Base-by-base conservation (phyloP, 192 early-diverging fungal species). In the Coemansia sp. region DNA sequence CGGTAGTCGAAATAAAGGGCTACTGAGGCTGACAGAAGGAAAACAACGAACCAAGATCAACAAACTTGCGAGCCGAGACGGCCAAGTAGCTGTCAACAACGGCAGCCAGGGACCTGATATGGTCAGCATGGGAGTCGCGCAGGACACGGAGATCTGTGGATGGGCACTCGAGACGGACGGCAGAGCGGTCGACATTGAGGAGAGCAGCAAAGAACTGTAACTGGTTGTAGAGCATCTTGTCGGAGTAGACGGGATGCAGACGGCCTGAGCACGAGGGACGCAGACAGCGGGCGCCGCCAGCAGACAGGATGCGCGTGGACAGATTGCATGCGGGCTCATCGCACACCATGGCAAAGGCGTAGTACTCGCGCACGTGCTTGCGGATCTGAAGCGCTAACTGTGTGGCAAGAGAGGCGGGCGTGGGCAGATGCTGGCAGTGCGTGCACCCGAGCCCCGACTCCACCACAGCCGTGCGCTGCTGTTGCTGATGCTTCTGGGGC, bases 191-290 rank as follows among this genome's bases (percentile, higher is more conserved):
- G 17, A 64, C 19, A 10, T 42, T 66, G 6, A 83, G 30, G 31
- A 95, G 70, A 29, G 81, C 79, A 34, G 84, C 82, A 61, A 85
- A 91, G 64, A 91, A 98, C 50, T 82, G 75, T 27, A 98, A 60
- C 80, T 98, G 94, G 25, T 84, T 89, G 70, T 93, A 92, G 6
- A 98, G 78, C 62, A 57, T 61, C 33, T 75, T 82, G 62, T 95
- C 94, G 28, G 88, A 78, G 63, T 89, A 95, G 85, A 91, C 61
- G n/a, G 62, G 59, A 14, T 44, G 33, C 47, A 94, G 82, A 2
- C 47, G 79, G 3, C 94, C 94, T 3, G 67, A 61, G 71, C 94
- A 98, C 19, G 84, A 82, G 0, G 82, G 70, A 10, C 77, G 62
- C 6, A 88, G 63, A 66, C 94, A 97, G 31, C 86, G 75, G 3